Evolutionary conservation across 2,329 filamentous ascomycete genomes (phyloP), one percentile per base, ranked within the genome.

Genomic region (Trichoderma polysporum): DNA sequence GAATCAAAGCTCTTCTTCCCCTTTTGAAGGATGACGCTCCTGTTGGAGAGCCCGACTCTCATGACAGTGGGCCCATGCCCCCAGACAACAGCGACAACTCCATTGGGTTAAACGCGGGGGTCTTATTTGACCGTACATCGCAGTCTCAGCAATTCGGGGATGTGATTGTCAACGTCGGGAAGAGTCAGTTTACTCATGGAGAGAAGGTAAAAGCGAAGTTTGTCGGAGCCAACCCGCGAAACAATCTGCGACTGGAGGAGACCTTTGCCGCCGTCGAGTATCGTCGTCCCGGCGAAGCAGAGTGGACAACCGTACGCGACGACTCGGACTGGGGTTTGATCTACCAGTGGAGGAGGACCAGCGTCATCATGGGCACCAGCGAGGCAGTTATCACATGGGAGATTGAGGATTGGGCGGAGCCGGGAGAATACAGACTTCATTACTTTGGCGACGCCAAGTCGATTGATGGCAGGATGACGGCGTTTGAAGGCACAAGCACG

Each of bases 191-290:
- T 71, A 60, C 75, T 0, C 78, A 81, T 1, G 91, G 92, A 3
- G 83, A 85, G 9, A 81, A 81, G 0, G 85, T 92, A 31, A 85
- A 79, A 4, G 91, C 86, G 0, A 88, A 82, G 0, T 97, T 97
- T 75, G 85, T 93, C 0, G 94, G 91, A 19, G 93, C 93, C 4
- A 97, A 97, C 73, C 94, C 94, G 9, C 85, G 94, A 58, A 97
- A 97, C 76, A 91, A 96, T 69, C 84, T 97, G 50, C 86, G 88
- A 2, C 86, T 93, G 1, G 93, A 92, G 74, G 84, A 84, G 13
- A 97, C 91, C 0, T 97, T 90, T 74, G 90, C 90, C 0, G 86
- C 90, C 0, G 86, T 97, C 0, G 93, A 97, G 81, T 70, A 71
- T 53, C 65, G 73, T 2, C 39, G 54, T 19, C 69, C 57, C 2